phyloP scores from a whole-genome alignment of 345 rosid genomes.

The Orychophragmus violaceus region DNA sequence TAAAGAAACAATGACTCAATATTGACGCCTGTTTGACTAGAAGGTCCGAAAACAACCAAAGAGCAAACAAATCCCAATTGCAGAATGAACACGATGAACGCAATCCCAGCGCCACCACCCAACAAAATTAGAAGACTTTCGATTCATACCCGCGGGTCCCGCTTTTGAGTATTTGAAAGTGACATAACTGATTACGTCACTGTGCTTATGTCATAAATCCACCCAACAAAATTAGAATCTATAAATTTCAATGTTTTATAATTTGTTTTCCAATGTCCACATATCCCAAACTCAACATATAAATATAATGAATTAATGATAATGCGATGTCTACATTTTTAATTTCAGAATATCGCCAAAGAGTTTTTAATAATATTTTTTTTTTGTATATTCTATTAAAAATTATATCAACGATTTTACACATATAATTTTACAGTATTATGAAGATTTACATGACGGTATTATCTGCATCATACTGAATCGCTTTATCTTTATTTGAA shows the following conservation, averaged over 20 bases:
- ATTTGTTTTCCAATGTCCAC: neutral
- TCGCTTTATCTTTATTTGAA: no score
- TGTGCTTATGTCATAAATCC: neutral
- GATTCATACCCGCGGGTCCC: neutral
- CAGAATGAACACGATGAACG: neutral
- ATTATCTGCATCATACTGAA: no score
- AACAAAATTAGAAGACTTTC: conserved; percentile 1
- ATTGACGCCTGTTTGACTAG: conserved; percentile 12
- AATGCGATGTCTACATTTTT: neutral
- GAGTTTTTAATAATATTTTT: no score
- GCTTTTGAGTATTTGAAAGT: neutral
- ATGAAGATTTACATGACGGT: no score
- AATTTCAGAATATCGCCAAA: no score
- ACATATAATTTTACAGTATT: no score
- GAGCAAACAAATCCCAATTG: neutral
- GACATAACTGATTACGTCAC: conserved; percentile 16
- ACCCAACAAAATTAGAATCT: neutral
- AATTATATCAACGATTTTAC: no score
- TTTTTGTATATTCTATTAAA: no score
- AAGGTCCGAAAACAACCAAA: neutral
- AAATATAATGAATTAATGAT: neutral
- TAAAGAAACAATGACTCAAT: neutral
- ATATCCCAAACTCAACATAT: neutral
- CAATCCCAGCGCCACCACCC: neutral
- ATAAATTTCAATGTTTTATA: neutral